A percentile compares a stretch with the other conserved stretches of the same genome.
Conservation (phyloP, 805 yeast genomes). For the Suhomyces emberorum region DNA sequence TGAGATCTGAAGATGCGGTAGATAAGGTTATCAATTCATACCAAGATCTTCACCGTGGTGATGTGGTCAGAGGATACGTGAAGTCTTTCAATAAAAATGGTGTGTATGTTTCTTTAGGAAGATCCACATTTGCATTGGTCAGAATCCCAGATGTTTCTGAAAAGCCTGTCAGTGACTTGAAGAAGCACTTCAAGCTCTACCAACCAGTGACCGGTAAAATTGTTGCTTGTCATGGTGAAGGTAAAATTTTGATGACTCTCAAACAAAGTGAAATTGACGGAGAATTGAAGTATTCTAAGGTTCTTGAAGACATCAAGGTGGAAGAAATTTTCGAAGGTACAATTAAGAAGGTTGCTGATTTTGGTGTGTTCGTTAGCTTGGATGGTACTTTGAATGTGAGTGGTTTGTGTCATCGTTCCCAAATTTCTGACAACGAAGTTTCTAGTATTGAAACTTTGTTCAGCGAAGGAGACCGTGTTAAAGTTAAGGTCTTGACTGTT, state of each 20-base stretch:
- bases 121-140: slow-evolving; percentile 71
- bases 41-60: slow-evolving; percentile 62
- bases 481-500: slow-evolving; percentile 69
- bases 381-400: slow-evolving; percentile 71
- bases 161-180: slow-evolving; percentile 82
- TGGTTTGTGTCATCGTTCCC: slow-evolving; percentile 85
- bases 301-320: slow-evolving; percentile 62
- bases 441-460: slow-evolving; percentile 63
- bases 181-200: slow-evolving; percentile 63
- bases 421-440: slow-evolving; percentile 69
- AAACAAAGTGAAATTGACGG: slow-evolving; percentile 81
- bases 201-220: slow-evolving; percentile 77
- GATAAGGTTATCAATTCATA: slow-evolving; percentile 49
- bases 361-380: slow-evolving; percentile 85
- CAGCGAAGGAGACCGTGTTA: slow-evolving; percentile 87
- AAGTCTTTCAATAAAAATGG: slow-evolving; percentile 73
- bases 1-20: slow-evolving; percentile 53
- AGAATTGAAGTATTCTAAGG: slow-evolving; percentile 52
- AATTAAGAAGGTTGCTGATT: slow-evolving; percentile 73
- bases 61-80: slow-evolving; percentile 77
- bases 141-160: slow-evolving; percentile 82
- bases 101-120: slow-evolving; percentile 72
- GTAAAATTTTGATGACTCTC: slow-evolving; percentile 70
- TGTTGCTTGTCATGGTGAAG: slow-evolving; percentile 55
- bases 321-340: slow-evolving; percentile 77